Conservation (phyloP, 805 yeast species). For the Wickerhamomyces bisporus region DNA sequence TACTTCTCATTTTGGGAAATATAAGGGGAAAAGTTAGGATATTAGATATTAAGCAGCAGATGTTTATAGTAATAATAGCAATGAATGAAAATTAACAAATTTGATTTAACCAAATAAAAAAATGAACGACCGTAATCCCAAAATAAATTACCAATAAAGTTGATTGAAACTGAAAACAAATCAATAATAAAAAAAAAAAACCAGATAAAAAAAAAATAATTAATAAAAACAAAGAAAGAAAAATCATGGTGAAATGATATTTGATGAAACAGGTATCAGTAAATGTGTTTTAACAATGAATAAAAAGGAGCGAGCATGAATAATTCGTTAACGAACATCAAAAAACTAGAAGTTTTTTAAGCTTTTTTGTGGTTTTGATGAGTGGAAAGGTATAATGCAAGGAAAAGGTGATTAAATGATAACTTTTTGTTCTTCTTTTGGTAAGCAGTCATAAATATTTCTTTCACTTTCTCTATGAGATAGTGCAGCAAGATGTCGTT, state of each 20-base stretch:
- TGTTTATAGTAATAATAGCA: too few species aligned
- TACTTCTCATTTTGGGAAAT: too few species aligned
- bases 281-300: conserved; percentile 2
- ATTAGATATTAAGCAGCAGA: too few species aligned
- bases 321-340: conserved; percentile 1
- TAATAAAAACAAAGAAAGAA: neutral
- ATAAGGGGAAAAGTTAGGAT: too few species aligned
- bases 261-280: too few species aligned
- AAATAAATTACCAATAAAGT: conserved; percentile 1
- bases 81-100: neutral
- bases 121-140: conserved; percentile 15
- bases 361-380: neutral
- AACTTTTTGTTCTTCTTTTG: too few species aligned
- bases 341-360: neutral
- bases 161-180: neutral
- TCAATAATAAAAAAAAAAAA: conserved; percentile 1
- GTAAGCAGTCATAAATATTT: too few species aligned
- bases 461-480: conserved; percentile 13
- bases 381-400: neutral
- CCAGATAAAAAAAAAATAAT: neutral
- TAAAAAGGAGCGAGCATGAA: conserved; percentile 5
- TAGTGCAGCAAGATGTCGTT: conserved; percentile 38
- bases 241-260: neutral
- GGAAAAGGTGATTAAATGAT: too few species aligned
- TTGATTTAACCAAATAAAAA: neutral